Percentiles rank a stretch among this genome's conserved stretches.
phyloP scores from a whole-genome alignment of 169 alveolate species.

The Plasmodium vivax region DNA sequence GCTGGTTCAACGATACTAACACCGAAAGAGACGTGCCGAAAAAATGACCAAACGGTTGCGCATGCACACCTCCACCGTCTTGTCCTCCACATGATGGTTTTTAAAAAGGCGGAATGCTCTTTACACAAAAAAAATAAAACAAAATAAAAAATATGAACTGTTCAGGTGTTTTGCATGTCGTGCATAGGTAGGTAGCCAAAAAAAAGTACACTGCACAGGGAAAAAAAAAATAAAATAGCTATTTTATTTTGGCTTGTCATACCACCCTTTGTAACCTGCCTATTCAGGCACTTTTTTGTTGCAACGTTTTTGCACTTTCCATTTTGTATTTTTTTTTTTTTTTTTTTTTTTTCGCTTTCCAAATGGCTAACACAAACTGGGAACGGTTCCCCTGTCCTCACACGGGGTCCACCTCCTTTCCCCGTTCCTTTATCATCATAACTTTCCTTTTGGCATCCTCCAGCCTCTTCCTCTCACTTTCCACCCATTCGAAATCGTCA shows the following conservation, averaged over 20 bases:
- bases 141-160: conserved; percentile 1
- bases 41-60: neutral
- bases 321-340: neutral
- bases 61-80: neutral
- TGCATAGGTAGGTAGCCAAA: neutral
- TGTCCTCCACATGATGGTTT: neutral
- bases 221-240: neutral
- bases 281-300: neutral
- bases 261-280: neutral
- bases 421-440: conserved; percentile 44
- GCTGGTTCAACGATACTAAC: neutral
- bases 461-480: conserved; percentile 80
- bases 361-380: neutral
- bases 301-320: neutral
- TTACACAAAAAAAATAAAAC: neutral
- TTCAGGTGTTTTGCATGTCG: neutral
- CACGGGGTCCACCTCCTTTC: conserved; percentile 1
- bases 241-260: neutral
- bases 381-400: neutral
- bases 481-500: conserved; percentile 86
- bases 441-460: conserved; percentile 84
- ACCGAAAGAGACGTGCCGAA: neutral
- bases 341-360: neutral
- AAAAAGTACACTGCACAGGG: neutral
- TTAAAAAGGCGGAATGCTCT: neutral